A percentile compares a stretch with the other conserved stretches of the same genome.
phyloP scores from a whole-genome alignment of 495 filamentous ascomycete species.

The Aspergillus egyptiacus region DNA sequence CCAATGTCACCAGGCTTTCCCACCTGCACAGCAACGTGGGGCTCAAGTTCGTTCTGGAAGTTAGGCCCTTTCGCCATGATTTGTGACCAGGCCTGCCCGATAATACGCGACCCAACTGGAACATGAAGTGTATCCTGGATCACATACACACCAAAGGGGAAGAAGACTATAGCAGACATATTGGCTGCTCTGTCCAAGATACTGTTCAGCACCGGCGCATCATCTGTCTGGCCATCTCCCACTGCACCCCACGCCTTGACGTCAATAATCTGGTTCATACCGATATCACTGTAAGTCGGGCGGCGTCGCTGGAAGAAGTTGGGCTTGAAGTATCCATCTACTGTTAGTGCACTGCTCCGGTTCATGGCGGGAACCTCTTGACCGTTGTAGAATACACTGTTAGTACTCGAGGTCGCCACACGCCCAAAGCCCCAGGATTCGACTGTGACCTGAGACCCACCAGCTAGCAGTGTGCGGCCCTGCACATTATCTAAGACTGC shows the following conservation, averaged over 20 bases:
- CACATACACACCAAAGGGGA: conserved; percentile 67
- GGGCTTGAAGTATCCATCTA: conserved; percentile 3
- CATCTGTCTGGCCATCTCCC: conserved; percentile 50
- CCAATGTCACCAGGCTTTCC: conserved; percentile 68
- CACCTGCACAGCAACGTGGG: conserved; percentile 63
- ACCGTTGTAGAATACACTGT: conserved; percentile 5
- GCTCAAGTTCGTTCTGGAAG: conserved; percentile 59
- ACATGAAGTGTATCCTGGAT: conserved; percentile 65
- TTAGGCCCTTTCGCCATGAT: conserved; percentile 64
- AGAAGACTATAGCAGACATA: conserved; percentile 55
- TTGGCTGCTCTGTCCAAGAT: conserved; percentile 58
- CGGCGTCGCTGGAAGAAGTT: conserved; percentile 24
- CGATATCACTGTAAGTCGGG: conserved; percentile 28
- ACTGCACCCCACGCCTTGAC: conserved; percentile 63
- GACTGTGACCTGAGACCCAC: conserved; percentile 36
- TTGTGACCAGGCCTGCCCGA: conserved; percentile 71
- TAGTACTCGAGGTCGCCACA: not conserved
- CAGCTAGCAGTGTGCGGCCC: conserved; percentile 7
- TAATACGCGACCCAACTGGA: conserved; percentile 64
- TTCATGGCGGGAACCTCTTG: conserved; percentile 11
- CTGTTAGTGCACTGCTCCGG: not conserved
- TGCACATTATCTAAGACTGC: conserved; percentile 8
- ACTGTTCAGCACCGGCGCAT: conserved; percentile 53
- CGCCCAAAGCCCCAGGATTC: conserved; percentile 43
- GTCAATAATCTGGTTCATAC: conserved; percentile 52